Conservation (phyloP, 1,284 basidiomycete genomes). For the Termitomyces sp. region DNA sequence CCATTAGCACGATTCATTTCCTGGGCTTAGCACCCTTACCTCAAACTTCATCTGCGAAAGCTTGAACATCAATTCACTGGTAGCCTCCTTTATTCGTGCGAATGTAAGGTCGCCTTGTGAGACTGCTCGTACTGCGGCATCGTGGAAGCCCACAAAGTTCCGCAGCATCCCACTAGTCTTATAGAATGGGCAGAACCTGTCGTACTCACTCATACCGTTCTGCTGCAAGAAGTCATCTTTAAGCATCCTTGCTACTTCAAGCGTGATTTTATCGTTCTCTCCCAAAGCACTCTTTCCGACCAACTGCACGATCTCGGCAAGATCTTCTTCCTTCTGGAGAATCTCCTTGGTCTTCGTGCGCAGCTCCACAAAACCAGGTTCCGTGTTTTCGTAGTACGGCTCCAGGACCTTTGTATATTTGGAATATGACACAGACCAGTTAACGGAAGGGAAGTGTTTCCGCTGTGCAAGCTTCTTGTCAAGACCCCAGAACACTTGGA, state of each 20-base stretch:
- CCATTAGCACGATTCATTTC: constrained; percentile 1
- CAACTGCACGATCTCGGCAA: constrained; percentile 98
- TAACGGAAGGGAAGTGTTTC: constrained; percentile 98
- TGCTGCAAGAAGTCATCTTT: constrained; percentile 99
- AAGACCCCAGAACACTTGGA: constrained; percentile 97
- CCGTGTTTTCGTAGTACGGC: constrained; percentile 85
- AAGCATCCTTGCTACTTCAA: constrained; percentile 96
- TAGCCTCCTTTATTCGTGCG: constrained; percentile 84
- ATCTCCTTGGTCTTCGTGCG: constrained; percentile 94
- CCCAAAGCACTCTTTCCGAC: constrained; percentile 98
- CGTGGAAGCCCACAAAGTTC: constrained; percentile 95
- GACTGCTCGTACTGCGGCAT: constrained; percentile 83
- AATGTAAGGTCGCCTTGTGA: constrained; percentile 89
- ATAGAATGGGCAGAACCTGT: constrained; percentile 98
- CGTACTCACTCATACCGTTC: constrained; percentile 98
- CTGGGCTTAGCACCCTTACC: constrained; percentile 38
- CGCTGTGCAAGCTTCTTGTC: constrained; percentile 97
- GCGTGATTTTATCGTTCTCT: constrained; percentile 97
- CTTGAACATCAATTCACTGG: constrained; percentile 89
- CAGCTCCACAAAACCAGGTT: constrained; percentile 91
- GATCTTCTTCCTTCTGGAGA: constrained; percentile 96
- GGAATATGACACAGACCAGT: constrained; percentile 98
- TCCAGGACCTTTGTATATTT: constrained; percentile 97
- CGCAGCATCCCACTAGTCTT: constrained; percentile 95
- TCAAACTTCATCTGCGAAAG: constrained; percentile 99